Evolutionary conservation across 2,329 filamentous ascomycete species (phyloP), one percentile per base, ranked within the genome.

Genomic region (Colletotrichum scovillei): DNA sequence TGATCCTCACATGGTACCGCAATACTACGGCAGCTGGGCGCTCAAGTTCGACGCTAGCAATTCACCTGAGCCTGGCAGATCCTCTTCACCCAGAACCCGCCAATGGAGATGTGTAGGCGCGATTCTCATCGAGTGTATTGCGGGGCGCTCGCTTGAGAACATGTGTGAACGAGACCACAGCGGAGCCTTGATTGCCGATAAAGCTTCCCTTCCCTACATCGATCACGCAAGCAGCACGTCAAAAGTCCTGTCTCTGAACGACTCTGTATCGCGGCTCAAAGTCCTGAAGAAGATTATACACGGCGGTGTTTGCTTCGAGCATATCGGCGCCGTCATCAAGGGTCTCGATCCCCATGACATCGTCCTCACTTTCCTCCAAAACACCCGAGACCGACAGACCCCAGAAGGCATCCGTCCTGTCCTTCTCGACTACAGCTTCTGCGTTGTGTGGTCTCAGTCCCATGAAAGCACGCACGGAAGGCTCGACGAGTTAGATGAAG

Each of bases 111-210:
- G 11, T 11, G 56, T 12, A 1, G 65, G 65, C 4, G 22, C 28
- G 2, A 5, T 67, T 1, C 56, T 55, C 16, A 67, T 67, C 19
- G 65, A 67, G 16, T 52, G 60, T 3, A 67, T 62, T 16, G 14
- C 55, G 9, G 65, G 42, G 8, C 9, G 1, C 8, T 60, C 56
- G 12, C 16, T 67, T 1, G 65, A 67, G 2, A 14, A 14, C 3
- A 2, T 67, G 2, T 55, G 56, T 16, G 1, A 14, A 67, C 8
- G 5, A 28, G 7, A 32, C 30, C 30, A 32, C 30, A 32, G 30
- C 30, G 2, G 30, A 32, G 30, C 30, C 30, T 32, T 32, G 8
- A 32, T 32, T 32, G 30, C 30, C 8, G 30, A 32, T 32, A 1
- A 32, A 8, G 30, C 30, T 32, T 9, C 30, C 30, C 8, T 32